Evolutionary conservation across 2,329 filamentous ascomycete genomes (phyloP), one percentile per base, ranked within the genome.

Genomic region (Diaporthe capsici): DNA sequence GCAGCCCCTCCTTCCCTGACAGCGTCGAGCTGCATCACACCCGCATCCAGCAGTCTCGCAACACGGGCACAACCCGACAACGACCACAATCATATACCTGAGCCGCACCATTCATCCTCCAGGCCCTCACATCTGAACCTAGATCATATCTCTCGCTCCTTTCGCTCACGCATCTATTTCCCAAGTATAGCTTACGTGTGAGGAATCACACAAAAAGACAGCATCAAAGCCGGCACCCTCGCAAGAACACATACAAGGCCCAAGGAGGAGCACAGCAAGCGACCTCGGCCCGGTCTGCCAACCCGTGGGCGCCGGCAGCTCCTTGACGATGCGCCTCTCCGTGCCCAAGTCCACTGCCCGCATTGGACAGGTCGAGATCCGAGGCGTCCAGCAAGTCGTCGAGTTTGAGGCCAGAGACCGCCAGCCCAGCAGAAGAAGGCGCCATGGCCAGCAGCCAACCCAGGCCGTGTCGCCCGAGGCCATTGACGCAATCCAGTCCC

Each of bases 381-480:
- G 71, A 44, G 70, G 71, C 28, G 63, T 76, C 31, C 76, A 77
- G 74, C 55, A 61, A 12, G 74, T 77, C n/a, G 47, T 77, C 25
- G 76, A 77, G 58, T 72, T 77, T 13, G 76, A 77, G 20, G 63
- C 76, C 20, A 63, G 51, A 51, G 61, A 72, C n/a, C 42, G 20
- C 8, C 67, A 74, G 51, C 42, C 53, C 42, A 28, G 28, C 55
- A 34, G 17, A 22, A 68, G 57, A 39, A 44, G 17, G 34, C 42
- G 37, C 20, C 55, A 31, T n/a, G 47, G 42, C 9, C 51, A 73
- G n/a, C 42, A 73, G n/a, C 53, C 44, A 8, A 70, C 71, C 10
- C 49, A 73, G 55, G 65, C 76, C 22, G 73, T 76, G 28, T 73
- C 73, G 7, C 61, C 68, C 31, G n/a, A 42, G 15, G 73, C 71